Evolutionary conservation across 768 basidiomycete species (phyloP), one percentile per base, ranked within the genome.

Genomic region (Mrakia gelida): DNA sequence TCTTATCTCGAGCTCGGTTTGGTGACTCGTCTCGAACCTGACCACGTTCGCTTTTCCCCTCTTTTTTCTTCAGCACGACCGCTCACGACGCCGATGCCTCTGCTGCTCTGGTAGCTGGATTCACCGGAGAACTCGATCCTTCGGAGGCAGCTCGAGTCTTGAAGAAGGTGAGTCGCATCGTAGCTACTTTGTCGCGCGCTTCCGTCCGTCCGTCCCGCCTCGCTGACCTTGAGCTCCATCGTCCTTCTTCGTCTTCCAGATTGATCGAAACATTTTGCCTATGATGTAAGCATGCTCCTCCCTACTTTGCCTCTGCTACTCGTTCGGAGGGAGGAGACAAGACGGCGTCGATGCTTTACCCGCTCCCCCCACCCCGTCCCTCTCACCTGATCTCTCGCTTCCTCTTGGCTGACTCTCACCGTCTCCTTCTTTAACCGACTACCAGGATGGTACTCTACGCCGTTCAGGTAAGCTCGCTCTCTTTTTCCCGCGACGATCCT

Each of bases 21-120:
- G 26, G 16, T 16, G 43, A n/a, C 38, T 52, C 63, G 18, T 8
- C 30, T 26, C 18, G 18, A 16, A n/a, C 9, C 26, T 59, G 41
- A n/a, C 52, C n/a, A 28, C 18, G 41, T 71, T 10, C 15, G 7
- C 52, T 65, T 28, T 4, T 34, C 9, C 8, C 45, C 34, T 49
- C 38, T 23, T 10, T 41, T 41, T 43, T 30, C n/a, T 28, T 30
- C n/a, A 73, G 71, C 52, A 28, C 28, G 5, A 78, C 63, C 18
- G 41, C 30, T 38, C 28, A 32, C 10, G 61, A 78, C 10, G 77
- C 70, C 21, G 77, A 78, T 54, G 61, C 71, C 30, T 81, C 81
- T 9, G 82, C 82, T 8, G 80, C 76, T 30, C 77, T 82, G 41
- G 82, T 82, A n/a, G 80, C 80, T 54, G 81, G 80, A n/a, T 80